phyloP scores from a whole-genome alignment of 2,329 filamentous ascomycete species.

The Venturia effusa region DNA sequence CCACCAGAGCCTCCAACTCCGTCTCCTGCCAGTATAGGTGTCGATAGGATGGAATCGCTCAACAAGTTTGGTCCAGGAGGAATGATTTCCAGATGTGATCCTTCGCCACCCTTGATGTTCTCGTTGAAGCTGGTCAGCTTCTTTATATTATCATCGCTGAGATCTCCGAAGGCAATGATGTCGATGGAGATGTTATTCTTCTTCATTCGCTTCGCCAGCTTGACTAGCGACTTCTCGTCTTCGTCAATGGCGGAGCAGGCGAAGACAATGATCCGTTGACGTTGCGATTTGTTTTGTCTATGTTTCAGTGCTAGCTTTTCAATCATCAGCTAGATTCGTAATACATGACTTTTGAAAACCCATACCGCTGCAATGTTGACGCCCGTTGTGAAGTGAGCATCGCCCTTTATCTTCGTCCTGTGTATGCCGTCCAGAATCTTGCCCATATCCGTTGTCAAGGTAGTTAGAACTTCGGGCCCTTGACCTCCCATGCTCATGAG shows the following conservation, averaged over 20 bases:
- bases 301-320: constrained; percentile 86
- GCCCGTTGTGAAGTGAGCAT: constrained; percentile 77
- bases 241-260: constrained; percentile 88
- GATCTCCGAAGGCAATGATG: constrained; percentile 88
- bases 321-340: constrained; percentile 14
- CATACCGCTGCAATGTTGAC: constrained; percentile 91
- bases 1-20: constrained; percentile 43
- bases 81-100: constrained; percentile 82
- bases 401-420: constrained; percentile 87
- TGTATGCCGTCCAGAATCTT: constrained; percentile 89
- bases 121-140: constrained; percentile 93
- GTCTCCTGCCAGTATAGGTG: constrained; percentile 82
- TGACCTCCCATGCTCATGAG: constrained; percentile 98
- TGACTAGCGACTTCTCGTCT: constrained; percentile 76
- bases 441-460: constrained; percentile 89
- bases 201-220: constrained; percentile 96
- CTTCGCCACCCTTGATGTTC: constrained; percentile 80
- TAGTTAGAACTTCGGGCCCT: constrained; percentile 94
- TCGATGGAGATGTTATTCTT: constrained; percentile 92
- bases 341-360: constrained; percentile 11
- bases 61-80: constrained; percentile 85
- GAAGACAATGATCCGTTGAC: constrained; percentile 94
- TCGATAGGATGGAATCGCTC: constrained; percentile 81
- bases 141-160: constrained; percentile 76
- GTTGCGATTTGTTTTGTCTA: constrained; percentile 93